A percentile compares a stretch with the other conserved stretches of the same genome.
phyloP scores from a whole-genome alignment of 31 red algal genomes.

The Endocladia muricata region DNA sequence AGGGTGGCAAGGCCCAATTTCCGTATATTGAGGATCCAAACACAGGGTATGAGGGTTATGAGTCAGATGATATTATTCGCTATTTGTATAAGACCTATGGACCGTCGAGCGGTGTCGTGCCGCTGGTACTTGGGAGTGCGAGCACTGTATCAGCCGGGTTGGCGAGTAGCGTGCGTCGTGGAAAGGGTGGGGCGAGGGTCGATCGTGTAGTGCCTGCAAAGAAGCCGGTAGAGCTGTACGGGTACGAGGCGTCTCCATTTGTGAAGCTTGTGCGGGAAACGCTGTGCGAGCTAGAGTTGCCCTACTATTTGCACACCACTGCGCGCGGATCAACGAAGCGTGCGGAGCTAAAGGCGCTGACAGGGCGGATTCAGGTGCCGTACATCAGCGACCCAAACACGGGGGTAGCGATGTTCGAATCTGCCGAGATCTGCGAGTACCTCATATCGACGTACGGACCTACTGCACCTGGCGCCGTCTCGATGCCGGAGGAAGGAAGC shows the following conservation, averaged over 20 bases:
- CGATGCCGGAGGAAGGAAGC: background rate
- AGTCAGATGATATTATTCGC: conserved; percentile 77
- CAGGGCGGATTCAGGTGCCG: conserved; percentile 86
- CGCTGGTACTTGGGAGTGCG: conserved; percentile 44
- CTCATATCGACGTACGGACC: conserved; percentile 72
- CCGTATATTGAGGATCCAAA: conserved; percentile 89
- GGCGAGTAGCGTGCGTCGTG: conserved; percentile 28
- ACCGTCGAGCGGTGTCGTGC: conserved; percentile 45
- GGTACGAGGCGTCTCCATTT: conserved; percentile 84
- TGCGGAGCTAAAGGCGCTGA: conserved; percentile 41
- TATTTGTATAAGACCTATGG: conserved; percentile 93
- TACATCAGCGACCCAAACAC: conserved; percentile 91
- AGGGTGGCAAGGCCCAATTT: conserved; percentile 77
- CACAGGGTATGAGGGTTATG: conserved; percentile 78
- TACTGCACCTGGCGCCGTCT: conserved; percentile 28
- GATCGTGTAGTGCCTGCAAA: conserved; percentile 9
- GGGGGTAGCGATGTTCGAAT: conserved; percentile 84
- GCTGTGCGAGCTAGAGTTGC: conserved; percentile 77
- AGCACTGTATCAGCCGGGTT: conserved; percentile 52
- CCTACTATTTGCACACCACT: conserved; percentile 70
- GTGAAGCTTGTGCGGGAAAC: conserved; percentile 70
- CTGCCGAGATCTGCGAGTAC: conserved; percentile 86
- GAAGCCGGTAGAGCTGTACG: conserved; percentile 71
- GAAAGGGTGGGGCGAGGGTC: conserved; percentile 25
- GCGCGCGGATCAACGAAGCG: conserved; percentile 77